A percentile compares a stretch with the other conserved stretches of the same genome.
Conservation (phyloP, 305 asterid species). For the Andrographis paniculata region DNA sequence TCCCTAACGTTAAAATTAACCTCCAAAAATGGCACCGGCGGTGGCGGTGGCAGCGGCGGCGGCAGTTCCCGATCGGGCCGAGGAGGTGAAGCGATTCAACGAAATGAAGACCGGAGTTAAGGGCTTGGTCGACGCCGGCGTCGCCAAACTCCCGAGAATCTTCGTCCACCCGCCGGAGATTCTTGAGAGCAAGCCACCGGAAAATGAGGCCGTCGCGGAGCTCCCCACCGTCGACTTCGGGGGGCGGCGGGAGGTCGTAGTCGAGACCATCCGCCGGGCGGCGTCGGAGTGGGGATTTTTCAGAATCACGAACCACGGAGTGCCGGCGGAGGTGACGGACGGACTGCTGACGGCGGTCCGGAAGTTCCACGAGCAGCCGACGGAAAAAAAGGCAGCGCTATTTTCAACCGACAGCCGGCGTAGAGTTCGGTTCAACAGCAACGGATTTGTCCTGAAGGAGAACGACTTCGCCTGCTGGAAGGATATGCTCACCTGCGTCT, state of each 20-base stretch:
- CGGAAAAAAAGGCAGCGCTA: conserved; percentile 9
- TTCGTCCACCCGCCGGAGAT: conserved; percentile 21
- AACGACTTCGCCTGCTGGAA: conserved; percentile 22
- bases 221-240: conserved; percentile 30
- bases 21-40: no score
- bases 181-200: no score
- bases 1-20: no score
- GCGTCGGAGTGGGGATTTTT: conserved; percentile 23
- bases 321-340: conserved; percentile 20
- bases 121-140: conserved; percentile 35
- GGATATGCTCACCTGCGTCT: conserved; percentile 19
- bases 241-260: conserved; percentile 22
- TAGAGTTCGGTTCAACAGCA: conserved; percentile 19
- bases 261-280: conserved; percentile 19
- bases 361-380: conserved; percentile 25
- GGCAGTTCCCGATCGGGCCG: conserved; percentile 30
- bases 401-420: conserved; percentile 12
- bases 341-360: conserved; percentile 16
- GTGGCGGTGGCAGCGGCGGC: no score
- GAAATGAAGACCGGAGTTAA: conserved; percentile 39
- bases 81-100: conserved; percentile 25
- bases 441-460: conserved; percentile 1
- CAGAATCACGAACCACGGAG: conserved; percentile 22
- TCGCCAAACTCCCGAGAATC: conserved; percentile 26
- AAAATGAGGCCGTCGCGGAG: not conserved